Evolutionary conservation across 495 filamentous ascomycete genomes (phyloP), one percentile per base, ranked within the genome.

Genomic region (Pseudevernia furfuracea): DNA sequence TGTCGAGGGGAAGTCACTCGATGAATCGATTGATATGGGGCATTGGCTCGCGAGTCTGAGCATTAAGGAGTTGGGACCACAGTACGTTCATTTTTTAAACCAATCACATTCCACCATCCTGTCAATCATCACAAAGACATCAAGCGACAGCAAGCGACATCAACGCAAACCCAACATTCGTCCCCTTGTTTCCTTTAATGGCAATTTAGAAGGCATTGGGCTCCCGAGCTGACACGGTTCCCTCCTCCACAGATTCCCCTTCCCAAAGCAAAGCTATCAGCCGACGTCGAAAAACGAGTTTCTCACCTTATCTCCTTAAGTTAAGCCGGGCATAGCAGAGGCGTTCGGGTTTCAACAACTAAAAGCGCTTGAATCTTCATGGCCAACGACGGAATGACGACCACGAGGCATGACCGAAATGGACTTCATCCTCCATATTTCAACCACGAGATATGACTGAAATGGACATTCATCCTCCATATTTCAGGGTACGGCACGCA

Each of bases 31-130:
- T 57, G 87, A 97, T 72, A 87, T 92, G 81, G 94, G 95, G 57
- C 90, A 96, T 74, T 98, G 94, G 94, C 84, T 98, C 62, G 95
- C 95, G 12, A 86, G 84, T 64, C 81, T 92, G 71, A 91, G 91
- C 80, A 94, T 98, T 75, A 84, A 89, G 80, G 94, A 97, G 75
- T 78, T 96, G 67, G 94, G 94, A 70, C 91, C 94, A 78, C 94
- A 91, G 90, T 98, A 89, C 79, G 88, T 85, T 36, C 52, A 59
- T 52, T 32, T 25, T 49, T 9, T 46, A 39, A 4, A 19, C 5
- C 14, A 43, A 4, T 15, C 25, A 14, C n/a, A 32, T 46, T n/a
- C 1, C 52, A 58, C 11, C 12, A 14, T 44, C 8, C 15, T 63
- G 15, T 58, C 37, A 43, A 25, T 25, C 17, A 21, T 23, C 37